phyloP scores from a whole-genome alignment of 176 grass and related monocot species.

The Raddia guianensis region DNA sequence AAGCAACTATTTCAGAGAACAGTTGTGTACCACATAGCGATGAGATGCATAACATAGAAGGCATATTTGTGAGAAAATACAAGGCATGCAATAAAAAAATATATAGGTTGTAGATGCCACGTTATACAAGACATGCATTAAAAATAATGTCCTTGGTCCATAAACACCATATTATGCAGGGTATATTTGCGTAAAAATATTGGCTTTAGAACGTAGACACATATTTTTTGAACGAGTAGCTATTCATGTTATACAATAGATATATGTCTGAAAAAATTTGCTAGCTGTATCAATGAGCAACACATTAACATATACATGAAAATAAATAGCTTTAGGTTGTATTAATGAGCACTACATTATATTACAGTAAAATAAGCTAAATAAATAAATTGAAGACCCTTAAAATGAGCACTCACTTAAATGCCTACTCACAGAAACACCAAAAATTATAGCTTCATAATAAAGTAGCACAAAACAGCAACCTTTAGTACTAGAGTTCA shows the following conservation, averaged over 20 bases:
- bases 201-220: background rate
- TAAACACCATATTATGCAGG: background rate
- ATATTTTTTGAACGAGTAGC: too few relatives aligned
- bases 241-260: background rate
- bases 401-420: too few relatives aligned
- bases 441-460: background rate
- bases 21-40: background rate
- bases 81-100: constrained; percentile 17
- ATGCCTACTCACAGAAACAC: background rate
- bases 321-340: background rate
- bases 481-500: background rate
- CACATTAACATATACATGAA: background rate
- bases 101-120: too few relatives aligned
- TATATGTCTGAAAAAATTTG: background rate
- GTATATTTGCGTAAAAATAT: constrained; percentile 6
- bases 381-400: background rate
- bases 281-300: background rate
- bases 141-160: background rate
- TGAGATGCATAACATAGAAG: background rate
- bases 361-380: constrained; percentile 7
- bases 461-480: background rate
- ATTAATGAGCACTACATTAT: background rate
- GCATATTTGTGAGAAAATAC: background rate
- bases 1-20: constrained; percentile 1
- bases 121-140: constrained; percentile 1